Base-by-base conservation (phyloP, 129 eudicot species). In the Calendula officinalis region DNA sequence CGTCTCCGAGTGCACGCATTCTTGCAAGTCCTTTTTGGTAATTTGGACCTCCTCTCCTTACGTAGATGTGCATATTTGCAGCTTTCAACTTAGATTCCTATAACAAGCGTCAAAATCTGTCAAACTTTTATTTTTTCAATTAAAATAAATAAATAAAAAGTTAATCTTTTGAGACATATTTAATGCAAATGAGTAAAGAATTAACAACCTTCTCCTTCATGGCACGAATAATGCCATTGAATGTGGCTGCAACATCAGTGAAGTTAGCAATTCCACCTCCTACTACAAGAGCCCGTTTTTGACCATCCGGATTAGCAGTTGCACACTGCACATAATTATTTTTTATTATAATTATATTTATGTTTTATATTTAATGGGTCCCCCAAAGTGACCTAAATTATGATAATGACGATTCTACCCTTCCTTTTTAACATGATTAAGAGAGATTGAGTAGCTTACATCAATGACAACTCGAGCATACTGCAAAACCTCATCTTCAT, bases 261-360 rank as follows among this genome's bases (percentile, higher is more conserved):
- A 94, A 94, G 80, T 94, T 94, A 6, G 99, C 99, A 55, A 94
- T 94, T 65, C 99, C 99, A 65, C 99, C 99, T 63, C 99, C 99
- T 40, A 94, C 84, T 3, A 94, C 89, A 47, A 94, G 95, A 66
- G 97, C 97, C 64, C 99, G 75, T 67, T 71, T 80, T 17, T 75
- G 89, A 51, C 95, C 99, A 69, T 94, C 97, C 22, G 99, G 99
- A 15, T 94, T 80, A 32, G 99, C 97, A 57, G 99, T 89, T 48
- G 99, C 99, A 68, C 97, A 94, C 99, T 94, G 88, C 6, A 70
- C 33, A 76, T 40, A 69, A 56, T 52, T 22, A 16, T 6, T 43
- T 56, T 17, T 52, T 67, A 10, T 35, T 9, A 34, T 5, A 5
- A 34, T 45, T 15, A 27, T 34, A 45, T 57, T 46, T n/a, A 45